Evolutionary conservation across 305 asterid species (phyloP).

Genomic region (Fraxinus paxiana): DNA sequence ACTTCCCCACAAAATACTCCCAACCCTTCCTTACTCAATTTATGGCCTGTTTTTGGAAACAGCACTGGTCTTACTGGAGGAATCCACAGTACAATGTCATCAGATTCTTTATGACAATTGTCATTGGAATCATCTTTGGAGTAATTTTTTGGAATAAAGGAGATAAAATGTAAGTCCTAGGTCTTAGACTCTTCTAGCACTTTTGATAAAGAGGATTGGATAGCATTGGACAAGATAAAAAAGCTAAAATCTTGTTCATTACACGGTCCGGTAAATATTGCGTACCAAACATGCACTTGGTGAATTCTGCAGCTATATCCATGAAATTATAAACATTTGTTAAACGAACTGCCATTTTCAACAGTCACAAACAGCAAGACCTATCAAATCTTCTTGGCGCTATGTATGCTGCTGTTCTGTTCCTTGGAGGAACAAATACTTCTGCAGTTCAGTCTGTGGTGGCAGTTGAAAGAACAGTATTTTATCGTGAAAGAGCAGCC

Average conservation of each 20-base stretch:
- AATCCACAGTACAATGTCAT: constrained; percentile 49
- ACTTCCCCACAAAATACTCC: constrained; percentile 44
- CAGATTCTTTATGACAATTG: constrained; percentile 45
- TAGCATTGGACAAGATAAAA: neutral
- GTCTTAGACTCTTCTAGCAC: neutral
- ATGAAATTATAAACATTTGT: neutral
- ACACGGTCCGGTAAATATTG: neutral
- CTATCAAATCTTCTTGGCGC: constrained; percentile 46
- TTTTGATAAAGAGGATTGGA: neutral
- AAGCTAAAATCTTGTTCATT: neutral
- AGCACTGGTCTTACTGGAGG: constrained; percentile 50
- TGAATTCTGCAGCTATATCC: neutral
- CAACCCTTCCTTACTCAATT: constrained; percentile 38
- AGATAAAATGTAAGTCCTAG: constrained; percentile 32
- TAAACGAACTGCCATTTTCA: neutral
- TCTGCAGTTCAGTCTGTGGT: constrained; percentile 50
- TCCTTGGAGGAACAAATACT: constrained; percentile 53
- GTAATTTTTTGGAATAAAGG: constrained; percentile 50
- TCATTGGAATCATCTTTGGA: constrained; percentile 45
- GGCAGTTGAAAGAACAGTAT: constrained; percentile 48
- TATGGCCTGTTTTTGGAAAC: constrained; percentile 51
- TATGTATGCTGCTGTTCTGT: constrained; percentile 49
- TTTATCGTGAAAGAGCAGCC: constrained; percentile 50
- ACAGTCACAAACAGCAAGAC: constrained; percentile 44
- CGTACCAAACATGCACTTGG: neutral